Evolutionary conservation across 2,329 filamentous ascomycete species (phyloP), one percentile per base, ranked within the genome.

Genomic region (Eutypa lata): DNA sequence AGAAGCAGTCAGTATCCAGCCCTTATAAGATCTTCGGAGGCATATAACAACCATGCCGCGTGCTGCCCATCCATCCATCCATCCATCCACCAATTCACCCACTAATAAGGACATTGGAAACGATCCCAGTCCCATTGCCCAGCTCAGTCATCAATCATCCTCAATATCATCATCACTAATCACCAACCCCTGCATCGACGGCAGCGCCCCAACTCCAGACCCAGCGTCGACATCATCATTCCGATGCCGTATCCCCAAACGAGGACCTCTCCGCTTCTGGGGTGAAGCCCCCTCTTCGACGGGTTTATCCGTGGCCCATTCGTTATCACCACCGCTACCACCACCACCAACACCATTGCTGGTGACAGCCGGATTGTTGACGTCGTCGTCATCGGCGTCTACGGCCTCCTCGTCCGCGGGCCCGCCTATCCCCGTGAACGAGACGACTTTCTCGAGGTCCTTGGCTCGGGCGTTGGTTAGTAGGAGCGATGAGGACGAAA

Each of bases 151-250:
- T 65, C 61, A 76, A 59, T 81, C 75, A 62, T 92, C 89, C 68
- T 91, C 88, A 66, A 94, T 93, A 74, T 94, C 90, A 71, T 94
- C 90, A 64, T 94, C 90, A 61, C 86, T 90, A 40, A 93, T 72
- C 44, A 90, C 82, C 58, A 92, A 71, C 62, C 87, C 88, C 67
- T 86, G 83, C 56, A 84, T 79, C 42, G 77, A 73, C 57, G 80
- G 65, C 26, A 75, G 71, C 2, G 71, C 71, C 44, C 73, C 65
- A 10, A 65, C 68, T 2, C 63, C 53, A 45, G 60, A 55, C 49
- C 61, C 58, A 52, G 63, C 58, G 53, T n/a, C n/a, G n/a, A n/a
- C n/a, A n/a, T n/a, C n/a, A n/a, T n/a, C n/a, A n/a, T 59, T 48
- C 60, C 63, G 59, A 49, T 69, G 56, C 57, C 69, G 67, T 57